Evolutionary conservation across 352 stramenopile species (phyloP).

Genomic region (Pythium diclinum): DNA sequence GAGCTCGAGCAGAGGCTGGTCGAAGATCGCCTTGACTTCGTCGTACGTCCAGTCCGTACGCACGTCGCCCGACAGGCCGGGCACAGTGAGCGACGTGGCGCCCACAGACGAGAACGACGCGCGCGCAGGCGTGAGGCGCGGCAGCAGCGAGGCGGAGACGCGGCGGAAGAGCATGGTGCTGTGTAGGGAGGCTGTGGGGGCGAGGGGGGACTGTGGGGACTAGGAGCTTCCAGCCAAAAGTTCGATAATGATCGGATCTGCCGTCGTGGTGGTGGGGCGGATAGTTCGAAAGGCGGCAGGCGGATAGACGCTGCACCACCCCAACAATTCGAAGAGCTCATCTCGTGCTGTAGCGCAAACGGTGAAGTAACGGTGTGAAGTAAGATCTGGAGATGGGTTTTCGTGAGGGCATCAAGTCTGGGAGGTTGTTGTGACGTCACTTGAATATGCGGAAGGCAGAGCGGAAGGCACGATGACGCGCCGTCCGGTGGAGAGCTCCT

Average conservation of each 20-base stretch:
- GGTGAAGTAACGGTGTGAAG: slow-evolving; percentile 30
- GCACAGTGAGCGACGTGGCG: slow-evolving; percentile 54
- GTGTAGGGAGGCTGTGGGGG: background rate
- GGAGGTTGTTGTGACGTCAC: slow-evolving; percentile 27
- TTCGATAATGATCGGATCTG: slow-evolving; percentile 24
- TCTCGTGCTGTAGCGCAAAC: slow-evolving; percentile 23
- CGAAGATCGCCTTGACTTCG: slow-evolving; percentile 94
- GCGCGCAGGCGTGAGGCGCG: slow-evolving; percentile 18
- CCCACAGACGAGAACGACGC: slow-evolving; percentile 29
- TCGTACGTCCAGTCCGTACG: slow-evolving; percentile 92
- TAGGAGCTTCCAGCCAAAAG: background rate
- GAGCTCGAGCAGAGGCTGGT: slow-evolving; percentile 95
- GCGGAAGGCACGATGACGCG: slow-evolving; percentile 10
- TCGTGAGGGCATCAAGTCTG: slow-evolving; percentile 15
- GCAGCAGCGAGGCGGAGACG: slow-evolving; percentile 34
- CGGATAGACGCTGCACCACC: slow-evolving; percentile 9
- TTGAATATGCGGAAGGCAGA: slow-evolving; percentile 11
- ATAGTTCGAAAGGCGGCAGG: background rate
- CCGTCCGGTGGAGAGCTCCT: background rate
- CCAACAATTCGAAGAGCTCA: slow-evolving; percentile 13
- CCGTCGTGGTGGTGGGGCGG: background rate
- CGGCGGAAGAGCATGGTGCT: slow-evolving; percentile 41
- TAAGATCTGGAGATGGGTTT: slow-evolving; percentile 14
- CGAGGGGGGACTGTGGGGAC: slow-evolving; percentile 5
- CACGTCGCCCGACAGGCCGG: slow-evolving; percentile 60